These are phyloP conservation scores for Dalbergia oliveri DNA, from an alignment of 306 rosid genomes.

Conservation along the genomic window DNA sequence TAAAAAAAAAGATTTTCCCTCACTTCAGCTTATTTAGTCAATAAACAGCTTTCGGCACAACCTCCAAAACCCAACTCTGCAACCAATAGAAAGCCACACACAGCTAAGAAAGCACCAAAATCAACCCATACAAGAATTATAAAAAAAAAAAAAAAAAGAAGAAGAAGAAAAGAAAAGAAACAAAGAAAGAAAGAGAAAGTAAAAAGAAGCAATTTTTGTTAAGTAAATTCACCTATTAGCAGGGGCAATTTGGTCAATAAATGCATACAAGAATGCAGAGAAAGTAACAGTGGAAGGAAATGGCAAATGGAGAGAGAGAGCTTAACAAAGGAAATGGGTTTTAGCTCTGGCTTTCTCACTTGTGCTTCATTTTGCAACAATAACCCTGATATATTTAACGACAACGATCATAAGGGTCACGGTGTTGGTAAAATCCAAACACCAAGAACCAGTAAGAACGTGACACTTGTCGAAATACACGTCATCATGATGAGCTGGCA, in stretches of 20 bases:
- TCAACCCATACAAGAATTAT: not conserved
- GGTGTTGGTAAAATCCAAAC: not conserved
- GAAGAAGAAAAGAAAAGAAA: not conserved
- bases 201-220: slow-evolving; percentile 16
- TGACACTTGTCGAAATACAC: not conserved
- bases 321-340: not conserved
- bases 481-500: not conserved
- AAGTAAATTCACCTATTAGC: not conserved
- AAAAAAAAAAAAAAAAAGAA: not conserved
- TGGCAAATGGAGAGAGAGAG: slow-evolving; percentile 26
- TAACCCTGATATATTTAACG: not conserved
- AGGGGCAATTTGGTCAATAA: slow-evolving; percentile 51
- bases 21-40: slow-evolving; percentile 46
- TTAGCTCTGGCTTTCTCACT: not conserved
- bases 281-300: not conserved
- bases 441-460: not conserved
- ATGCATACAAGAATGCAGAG: slow-evolving; percentile 19
- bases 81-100: slow-evolving; percentile 36
- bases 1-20: not conserved
- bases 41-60: slow-evolving; percentile 24
- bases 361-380: not conserved
- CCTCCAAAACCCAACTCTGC: slow-evolving; percentile 51
- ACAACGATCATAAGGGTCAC: slow-evolving; percentile 10
- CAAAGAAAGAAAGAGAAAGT: not conserved
- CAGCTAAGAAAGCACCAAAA: not conserved